Base-by-base conservation (phyloP, 2,329 filamentous ascomycete genomes). In the Acephala macrosclerotiorum region DNA sequence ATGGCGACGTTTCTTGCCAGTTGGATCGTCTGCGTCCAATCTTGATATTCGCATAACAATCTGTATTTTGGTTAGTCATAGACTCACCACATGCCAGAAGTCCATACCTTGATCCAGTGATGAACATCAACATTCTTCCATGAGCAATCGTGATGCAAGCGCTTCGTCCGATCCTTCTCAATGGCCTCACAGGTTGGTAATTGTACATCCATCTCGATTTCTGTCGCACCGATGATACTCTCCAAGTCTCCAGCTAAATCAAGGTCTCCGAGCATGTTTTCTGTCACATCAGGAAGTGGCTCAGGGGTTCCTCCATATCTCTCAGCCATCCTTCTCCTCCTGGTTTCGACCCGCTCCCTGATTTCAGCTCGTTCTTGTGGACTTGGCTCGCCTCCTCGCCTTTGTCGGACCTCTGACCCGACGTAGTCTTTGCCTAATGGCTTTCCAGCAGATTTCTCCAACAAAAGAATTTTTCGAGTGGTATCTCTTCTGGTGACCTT, bases 181-280 rank as follows among this genome's bases (percentile, higher is more conserved):
- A 91, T 89, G 64, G 84, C 83, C 68, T 88, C 84, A 72, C 90
- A 93, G 71, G 87, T 91, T 20, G 90, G 90, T 33, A 93, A 77
- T 76, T 92, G 89, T 49, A 92, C 89, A 66, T 85, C 90, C 79
- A 92, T 91, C 73, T 92, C 90, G 86, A 92, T 90, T 73, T 92
- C 90, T 0, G 90, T 92, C 16, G 89, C 88, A 68, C 90, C 82
- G 63, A 85, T 87, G 18, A 81, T 80, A 35, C 68, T 63, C 65
- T 91, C 87, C 42, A 84, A 82, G 4, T 85, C 55, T 57, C 36
- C 55, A 20, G 29, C 83, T 4, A 92, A 81, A 26, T 77, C 75
- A 47, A 78, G 67, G 74, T 91, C 85, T 16, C 90, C 90, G 40
- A 93, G 79, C 35, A 92, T 78, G 71, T 91, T 92, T 1, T 79